Evolutionary conservation across 163 green algal species (phyloP).

Genomic region (Scenedesmus sp.): DNA sequence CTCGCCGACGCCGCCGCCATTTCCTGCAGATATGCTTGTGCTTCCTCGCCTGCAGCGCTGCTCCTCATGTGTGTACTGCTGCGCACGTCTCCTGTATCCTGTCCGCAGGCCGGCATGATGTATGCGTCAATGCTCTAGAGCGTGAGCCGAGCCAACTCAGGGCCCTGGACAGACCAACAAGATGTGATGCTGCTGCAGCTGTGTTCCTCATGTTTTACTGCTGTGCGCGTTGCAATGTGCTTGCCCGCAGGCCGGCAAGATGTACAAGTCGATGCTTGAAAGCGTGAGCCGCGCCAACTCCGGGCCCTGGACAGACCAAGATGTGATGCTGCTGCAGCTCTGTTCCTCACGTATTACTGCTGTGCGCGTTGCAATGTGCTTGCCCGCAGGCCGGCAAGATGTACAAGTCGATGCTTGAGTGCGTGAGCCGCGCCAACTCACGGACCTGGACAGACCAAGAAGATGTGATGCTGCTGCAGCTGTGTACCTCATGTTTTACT

Average conservation of each 20-base stretch:
- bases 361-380: no score
- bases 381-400: background rate
- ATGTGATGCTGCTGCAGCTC: constrained; percentile 2
- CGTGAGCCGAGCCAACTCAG: no score
- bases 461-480: background rate
- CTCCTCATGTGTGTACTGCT: background rate
- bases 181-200: background rate
- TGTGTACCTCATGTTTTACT: background rate
- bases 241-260: background rate
- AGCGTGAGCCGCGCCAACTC: background rate
- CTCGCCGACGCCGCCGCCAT: background rate
- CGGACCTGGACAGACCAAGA: no score
- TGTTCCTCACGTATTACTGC: background rate
- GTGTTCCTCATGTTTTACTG: background rate
- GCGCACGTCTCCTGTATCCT: no score
- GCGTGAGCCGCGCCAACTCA: no score
- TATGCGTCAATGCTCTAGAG: background rate
- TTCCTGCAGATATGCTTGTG: background rate
- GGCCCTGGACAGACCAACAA: no score
- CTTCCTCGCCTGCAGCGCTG: background rate
- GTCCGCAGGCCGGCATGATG: background rate
- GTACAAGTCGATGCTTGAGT: background rate
- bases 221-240: no score
- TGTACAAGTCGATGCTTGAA: background rate
- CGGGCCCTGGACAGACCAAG: background rate